phyloP scores from a whole-genome alignment of 2,329 filamentous ascomycete species.

The Talaromyces sp. region DNA sequence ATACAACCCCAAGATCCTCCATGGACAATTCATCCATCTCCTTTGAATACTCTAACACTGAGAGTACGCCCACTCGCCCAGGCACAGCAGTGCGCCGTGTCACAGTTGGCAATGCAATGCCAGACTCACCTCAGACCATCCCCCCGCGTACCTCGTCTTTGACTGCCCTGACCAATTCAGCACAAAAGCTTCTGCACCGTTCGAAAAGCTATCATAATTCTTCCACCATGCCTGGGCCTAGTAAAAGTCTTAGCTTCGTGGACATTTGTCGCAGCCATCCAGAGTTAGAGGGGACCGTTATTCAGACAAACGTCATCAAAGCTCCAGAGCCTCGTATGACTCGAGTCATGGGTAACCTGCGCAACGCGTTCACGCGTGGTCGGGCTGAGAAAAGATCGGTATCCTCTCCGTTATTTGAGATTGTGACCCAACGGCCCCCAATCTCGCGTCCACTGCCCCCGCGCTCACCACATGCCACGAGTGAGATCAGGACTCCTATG shows the following conservation, averaged over 20 bases:
- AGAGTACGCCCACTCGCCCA: too few species aligned
- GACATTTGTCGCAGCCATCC: conserved; percentile 2
- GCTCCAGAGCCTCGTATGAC: background rate
- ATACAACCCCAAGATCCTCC: too few species aligned
- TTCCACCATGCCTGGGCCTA: background rate
- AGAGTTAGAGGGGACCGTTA: conserved; percentile 1
- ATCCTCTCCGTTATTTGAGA: background rate
- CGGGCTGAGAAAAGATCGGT: background rate
- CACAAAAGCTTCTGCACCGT: too few species aligned
- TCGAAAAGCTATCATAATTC: background rate
- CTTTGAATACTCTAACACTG: too few species aligned
- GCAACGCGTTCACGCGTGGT: background rate
- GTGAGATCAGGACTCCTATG: too few species aligned
- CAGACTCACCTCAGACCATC: background rate
- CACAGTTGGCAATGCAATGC: background rate
- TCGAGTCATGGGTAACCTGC: background rate
- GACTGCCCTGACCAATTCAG: background rate
- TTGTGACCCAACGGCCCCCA: background rate
- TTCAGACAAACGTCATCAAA: background rate
- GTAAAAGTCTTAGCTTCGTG: background rate
- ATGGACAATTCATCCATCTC: too few species aligned
- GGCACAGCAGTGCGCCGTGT: background rate
- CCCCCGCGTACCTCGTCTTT: background rate
- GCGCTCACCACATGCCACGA: too few species aligned
- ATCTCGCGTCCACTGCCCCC: background rate